Conservation (phyloP, 176 grass and related monocot species). For the Puya raimondii region DNA sequence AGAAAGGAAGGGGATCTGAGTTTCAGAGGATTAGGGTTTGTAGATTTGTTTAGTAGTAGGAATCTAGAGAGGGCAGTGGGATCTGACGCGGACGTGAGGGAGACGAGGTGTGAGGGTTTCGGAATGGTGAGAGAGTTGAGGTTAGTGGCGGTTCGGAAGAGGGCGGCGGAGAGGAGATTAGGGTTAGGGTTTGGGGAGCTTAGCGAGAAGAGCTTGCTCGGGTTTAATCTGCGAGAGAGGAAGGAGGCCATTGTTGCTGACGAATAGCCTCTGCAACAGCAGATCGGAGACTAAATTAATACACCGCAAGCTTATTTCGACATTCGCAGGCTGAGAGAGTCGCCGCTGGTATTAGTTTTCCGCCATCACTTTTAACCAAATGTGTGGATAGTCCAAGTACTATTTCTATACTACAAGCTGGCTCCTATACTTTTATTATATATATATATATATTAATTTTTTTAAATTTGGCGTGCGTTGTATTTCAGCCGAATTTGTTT, state of each 20-base stretch:
- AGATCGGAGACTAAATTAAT: neutral
- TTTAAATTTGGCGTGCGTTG: too few species aligned
- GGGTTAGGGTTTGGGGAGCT: slow-evolving; percentile 4
- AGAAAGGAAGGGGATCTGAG: neutral
- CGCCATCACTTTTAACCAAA: too few species aligned
- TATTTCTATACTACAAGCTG: too few species aligned
- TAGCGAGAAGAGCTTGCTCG: neutral
- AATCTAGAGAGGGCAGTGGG: neutral
- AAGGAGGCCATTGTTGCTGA: neutral
- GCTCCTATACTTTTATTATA: too few species aligned
- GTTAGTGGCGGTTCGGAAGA: neutral
- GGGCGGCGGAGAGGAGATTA: neutral
- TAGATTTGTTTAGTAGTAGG: neutral
- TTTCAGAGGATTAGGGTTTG: neutral
- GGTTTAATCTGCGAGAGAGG: slow-evolving; percentile 6
- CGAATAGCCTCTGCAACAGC: neutral
- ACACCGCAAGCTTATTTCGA: neutral
- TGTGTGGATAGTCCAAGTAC: too few species aligned
- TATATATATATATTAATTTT: too few species aligned
- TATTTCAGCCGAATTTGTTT: too few species aligned
- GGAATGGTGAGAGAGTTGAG: neutral
- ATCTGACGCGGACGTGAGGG: slow-evolving; percentile 21
- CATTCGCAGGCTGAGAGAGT: too few species aligned
- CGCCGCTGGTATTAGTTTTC: too few species aligned
- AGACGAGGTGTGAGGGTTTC: slow-evolving; percentile 10